Percentiles rank a stretch among this genome's conserved stretches.
Conservation (phyloP, 2,329 filamentous ascomycete genomes). For the Knoxdaviesia capensis region DNA sequence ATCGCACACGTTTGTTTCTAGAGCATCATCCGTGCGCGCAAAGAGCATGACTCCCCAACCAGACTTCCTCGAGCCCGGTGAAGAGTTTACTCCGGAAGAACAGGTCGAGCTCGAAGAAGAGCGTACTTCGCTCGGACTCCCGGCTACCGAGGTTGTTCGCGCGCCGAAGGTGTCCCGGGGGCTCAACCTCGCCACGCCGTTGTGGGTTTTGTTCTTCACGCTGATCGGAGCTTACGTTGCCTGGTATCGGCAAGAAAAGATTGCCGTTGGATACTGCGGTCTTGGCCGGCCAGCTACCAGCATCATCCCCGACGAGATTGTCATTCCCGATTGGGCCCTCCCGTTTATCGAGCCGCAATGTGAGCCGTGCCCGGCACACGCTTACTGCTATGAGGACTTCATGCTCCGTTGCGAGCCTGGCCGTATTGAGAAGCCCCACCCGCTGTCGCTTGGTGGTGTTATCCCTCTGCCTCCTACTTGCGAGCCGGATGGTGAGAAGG, state of each 20-base stretch:
- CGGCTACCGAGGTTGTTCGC: constrained; percentile 21
- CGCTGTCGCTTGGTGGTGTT: constrained; percentile 60
- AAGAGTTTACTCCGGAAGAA: constrained; percentile 89
- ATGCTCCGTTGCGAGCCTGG: constrained; percentile 66
- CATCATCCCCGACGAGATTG: constrained; percentile 25
- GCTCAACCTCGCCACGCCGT: constrained; percentile 37
- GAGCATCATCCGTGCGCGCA: too few species aligned
- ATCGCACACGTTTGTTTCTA: too few species aligned
- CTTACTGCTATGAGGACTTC: constrained; percentile 66
- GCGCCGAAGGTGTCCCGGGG: constrained; percentile 17
- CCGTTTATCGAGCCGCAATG: constrained; percentile 59
- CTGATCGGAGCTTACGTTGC: constrained; percentile 52
- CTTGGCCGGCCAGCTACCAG: constrained; percentile 44
- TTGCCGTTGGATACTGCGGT: constrained; percentile 90
- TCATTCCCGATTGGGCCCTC: constrained; percentile 52
- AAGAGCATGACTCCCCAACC: too few species aligned
- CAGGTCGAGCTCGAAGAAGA: constrained; percentile 62
- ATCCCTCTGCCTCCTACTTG: constrained; percentile 78
- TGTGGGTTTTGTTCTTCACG: constrained; percentile 51
- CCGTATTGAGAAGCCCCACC: constrained; percentile 71
- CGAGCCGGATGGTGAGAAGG: constrained; percentile 87
- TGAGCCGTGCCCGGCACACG: constrained; percentile 77
- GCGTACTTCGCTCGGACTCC: constrained; percentile 33
- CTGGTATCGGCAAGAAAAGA: constrained; percentile 87
- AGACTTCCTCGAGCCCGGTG: constrained; percentile 40